Evolutionary conservation across 495 filamentous ascomycete species (phyloP), one percentile per base, ranked within the genome.

Genomic region (Penicillium taxi): DNA sequence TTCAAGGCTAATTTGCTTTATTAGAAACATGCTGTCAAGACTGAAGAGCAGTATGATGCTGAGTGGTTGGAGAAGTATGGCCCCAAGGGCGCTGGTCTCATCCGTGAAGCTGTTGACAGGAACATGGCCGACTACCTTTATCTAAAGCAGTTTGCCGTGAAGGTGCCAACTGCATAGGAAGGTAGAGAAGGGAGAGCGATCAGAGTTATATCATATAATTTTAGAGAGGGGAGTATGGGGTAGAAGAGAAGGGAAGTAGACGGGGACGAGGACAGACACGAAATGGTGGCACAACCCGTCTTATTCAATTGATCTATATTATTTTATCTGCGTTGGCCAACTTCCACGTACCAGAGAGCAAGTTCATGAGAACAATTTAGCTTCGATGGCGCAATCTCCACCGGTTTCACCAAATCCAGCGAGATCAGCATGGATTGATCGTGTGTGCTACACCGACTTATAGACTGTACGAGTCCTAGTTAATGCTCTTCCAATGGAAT

Each of bases 61-160:
- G 81, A 88, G 50, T 96, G 90, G 90, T 58, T 56, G 13, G 70
- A 82, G 52, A 93, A 87, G 54, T 95, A 77, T 59, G 90, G 90
- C 14, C 69, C 81, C 33, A 67, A 93, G 48, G 84, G 66, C 4
- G 81, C 84, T 18, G 79, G 75, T 44, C 55, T 83, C 25, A 94
- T 96, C 48, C 70, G 78, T 35, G 64, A 81, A 45, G 80, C 78
- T 9, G 86, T 94, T 29, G 71, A 88, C 47, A 79, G 70, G 29
- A 93, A 89, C 58, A 70, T 90, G 44, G 62, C 62, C n/a, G 78
- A 94, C 57, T 96, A 96, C 49, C 77, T 93, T 61, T 93, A 93
- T 56, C 61, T 96, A 62, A 94, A 90, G 77, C 70, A 76, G 46
- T 96, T 93, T 61, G 84, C 83, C 37, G 66, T 95, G 50, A 78